phyloP scores from a whole-genome alignment of 768 basidiomycete species.

The Leucogyrophana mollusca region DNA sequence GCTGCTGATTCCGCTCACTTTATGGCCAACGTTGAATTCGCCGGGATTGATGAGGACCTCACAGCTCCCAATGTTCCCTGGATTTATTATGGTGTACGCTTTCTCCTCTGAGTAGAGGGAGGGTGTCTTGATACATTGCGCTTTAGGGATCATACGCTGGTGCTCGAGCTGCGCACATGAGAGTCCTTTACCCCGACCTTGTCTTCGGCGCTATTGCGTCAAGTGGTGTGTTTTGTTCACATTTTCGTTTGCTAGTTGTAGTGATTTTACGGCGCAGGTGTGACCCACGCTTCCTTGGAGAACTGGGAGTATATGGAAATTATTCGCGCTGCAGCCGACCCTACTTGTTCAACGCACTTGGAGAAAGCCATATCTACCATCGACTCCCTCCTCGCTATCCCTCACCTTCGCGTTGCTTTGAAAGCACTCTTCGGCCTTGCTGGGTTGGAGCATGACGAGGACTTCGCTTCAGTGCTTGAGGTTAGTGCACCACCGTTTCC shows the following conservation, averaged over 20 bases:
- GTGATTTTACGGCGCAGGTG: conserved; percentile 45
- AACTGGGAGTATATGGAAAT: conserved; percentile 92
- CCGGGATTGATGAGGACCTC: conserved; percentile 66
- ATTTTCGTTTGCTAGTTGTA: conserved; percentile 1
- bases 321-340: conserved; percentile 67
- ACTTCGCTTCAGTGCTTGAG: conserved; percentile 71
- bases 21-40: conserved; percentile 76
- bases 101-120: background rate
- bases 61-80: conserved; percentile 75
- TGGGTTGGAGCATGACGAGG: conserved; percentile 67
- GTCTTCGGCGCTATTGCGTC: conserved; percentile 89
- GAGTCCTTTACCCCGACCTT: conserved; percentile 81
- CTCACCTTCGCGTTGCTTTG: conserved; percentile 46
- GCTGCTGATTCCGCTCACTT: conserved; percentile 92
- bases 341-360: conserved; percentile 57
- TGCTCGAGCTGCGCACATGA: conserved; percentile 91
- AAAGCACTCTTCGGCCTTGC: conserved; percentile 78
- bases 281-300: conserved; percentile 79
- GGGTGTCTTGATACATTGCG: background rate
- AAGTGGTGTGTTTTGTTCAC: conserved; percentile 51
- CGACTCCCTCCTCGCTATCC: conserved; percentile 56
- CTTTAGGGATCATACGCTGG: conserved; percentile 85
- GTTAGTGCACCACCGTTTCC: conserved; percentile 34
- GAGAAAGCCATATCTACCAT: conserved; percentile 57
- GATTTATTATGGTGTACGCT: conserved; percentile 89